phyloP scores from a whole-genome alignment of 768 basidiomycete species.

The Amylocystis lapponica region DNA sequence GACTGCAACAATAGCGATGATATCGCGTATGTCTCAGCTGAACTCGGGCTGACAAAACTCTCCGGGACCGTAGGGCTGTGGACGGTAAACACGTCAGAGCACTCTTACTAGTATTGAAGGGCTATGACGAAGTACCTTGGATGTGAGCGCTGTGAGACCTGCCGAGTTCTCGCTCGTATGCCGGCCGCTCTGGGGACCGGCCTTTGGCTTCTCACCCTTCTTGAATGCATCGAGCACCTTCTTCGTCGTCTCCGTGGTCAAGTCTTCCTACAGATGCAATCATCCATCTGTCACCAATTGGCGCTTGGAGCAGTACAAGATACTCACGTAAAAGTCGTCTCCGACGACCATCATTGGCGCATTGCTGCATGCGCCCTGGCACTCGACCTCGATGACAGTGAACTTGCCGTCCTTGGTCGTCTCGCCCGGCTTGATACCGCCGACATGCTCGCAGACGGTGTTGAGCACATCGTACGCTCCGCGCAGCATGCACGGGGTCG shows the following conservation, averaged over 20 bases:
- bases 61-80: constrained; percentile 91
- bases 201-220: constrained; percentile 80
- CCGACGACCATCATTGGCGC: constrained; percentile 95
- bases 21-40: constrained; percentile 17
- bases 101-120: constrained; percentile 4
- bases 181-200: constrained; percentile 89
- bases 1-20: background rate
- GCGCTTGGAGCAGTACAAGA: background rate
- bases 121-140: constrained; percentile 51
- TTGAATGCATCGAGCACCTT: constrained; percentile 75
- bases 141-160: constrained; percentile 73
- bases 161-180: constrained; percentile 91
- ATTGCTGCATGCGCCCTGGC: constrained; percentile 97
- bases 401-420: constrained; percentile 97
- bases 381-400: constrained; percentile 97
- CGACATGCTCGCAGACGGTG: constrained; percentile 77
- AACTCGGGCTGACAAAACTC: constrained; percentile 87
- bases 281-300: too few relatives aligned
- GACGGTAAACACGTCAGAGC: background rate
- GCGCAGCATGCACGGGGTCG: constrained; percentile 94
- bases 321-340: constrained; percentile 91
- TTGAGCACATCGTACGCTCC: constrained; percentile 90
- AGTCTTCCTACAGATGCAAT: constrained; percentile 60
- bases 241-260: constrained; percentile 71
- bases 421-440: constrained; percentile 78